Percentiles rank a stretch among this genome's conserved stretches.
phyloP scores from a whole-genome alignment of 2,329 filamentous ascomycete species.

The Pseudogymnoascus sp. region DNA sequence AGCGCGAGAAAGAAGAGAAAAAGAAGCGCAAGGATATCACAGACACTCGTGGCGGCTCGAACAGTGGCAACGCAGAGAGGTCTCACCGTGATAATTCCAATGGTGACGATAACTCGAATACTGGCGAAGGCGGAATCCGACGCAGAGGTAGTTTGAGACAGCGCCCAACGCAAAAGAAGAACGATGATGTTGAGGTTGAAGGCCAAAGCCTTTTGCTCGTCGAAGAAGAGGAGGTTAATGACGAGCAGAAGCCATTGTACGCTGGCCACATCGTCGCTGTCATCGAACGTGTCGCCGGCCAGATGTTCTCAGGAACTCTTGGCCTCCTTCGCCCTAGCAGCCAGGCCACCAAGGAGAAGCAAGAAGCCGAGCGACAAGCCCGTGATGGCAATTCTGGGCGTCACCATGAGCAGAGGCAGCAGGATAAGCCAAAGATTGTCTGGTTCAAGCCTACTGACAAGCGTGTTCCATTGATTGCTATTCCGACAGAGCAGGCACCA shows the following conservation, averaged over 20 bases:
- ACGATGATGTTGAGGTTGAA: conserved; percentile 97
- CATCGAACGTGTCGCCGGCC: conserved; percentile 89
- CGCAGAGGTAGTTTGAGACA: conserved; percentile 91
- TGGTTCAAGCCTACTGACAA: conserved; percentile 99
- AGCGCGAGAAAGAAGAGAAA: conserved; percentile 99
- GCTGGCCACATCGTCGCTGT: conserved; percentile 96
- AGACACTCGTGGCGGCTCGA: conserved; percentile 73
- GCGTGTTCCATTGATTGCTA: conserved; percentile 93
- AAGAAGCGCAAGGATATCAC: conserved; percentile 99
- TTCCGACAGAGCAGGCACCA: conserved; percentile 94
- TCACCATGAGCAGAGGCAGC: conserved; percentile 70
- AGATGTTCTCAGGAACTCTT: conserved; percentile 98
- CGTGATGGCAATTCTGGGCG: conserved; percentile 68
- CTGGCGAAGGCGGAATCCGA: conserved; percentile 74
- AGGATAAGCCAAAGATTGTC: conserved; percentile 98
- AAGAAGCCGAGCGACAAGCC: conserved; percentile 89
- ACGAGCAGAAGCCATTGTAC: conserved; percentile 95
- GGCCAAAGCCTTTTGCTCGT: conserved; percentile 93
- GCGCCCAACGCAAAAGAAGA: conserved; percentile 98
- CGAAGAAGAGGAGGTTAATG: conserved; percentile 97
- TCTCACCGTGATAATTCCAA: conserved; percentile 46
- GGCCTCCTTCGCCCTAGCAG: conserved; percentile 91
- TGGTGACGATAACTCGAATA: conserved; percentile 51
- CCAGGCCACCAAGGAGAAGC: conserved; percentile 98
- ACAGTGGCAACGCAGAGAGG: conserved; percentile 59